These are phyloP conservation scores for Serendipita indica DNA, from an alignment of 768 basidiomycete genomes.

Conservation along the genomic window DNA sequence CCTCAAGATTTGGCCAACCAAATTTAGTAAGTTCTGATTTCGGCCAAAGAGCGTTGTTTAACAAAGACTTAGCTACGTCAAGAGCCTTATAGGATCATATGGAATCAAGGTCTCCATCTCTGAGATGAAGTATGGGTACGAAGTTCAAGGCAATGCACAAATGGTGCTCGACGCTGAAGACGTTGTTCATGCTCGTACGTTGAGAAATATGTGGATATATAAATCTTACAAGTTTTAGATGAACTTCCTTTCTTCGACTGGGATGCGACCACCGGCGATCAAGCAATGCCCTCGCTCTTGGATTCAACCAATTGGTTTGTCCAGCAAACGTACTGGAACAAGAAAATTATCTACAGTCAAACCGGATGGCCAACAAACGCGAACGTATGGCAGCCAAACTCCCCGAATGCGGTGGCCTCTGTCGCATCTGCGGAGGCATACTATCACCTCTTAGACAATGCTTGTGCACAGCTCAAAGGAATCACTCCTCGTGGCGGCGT, in stretches of 20 bases:
- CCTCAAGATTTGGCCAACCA: slow-evolving; percentile 3
- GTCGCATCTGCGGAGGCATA: slow-evolving; percentile 14
- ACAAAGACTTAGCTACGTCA: slow-evolving; percentile 8
- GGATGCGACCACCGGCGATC: slow-evolving; percentile 10
- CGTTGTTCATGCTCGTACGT: slow-evolving; percentile 13
- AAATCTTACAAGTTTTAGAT: background rate
- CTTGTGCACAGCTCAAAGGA: slow-evolving; percentile 13
- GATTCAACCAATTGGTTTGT: slow-evolving; percentile 3
- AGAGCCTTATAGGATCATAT: slow-evolving; percentile 9
- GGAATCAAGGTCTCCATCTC: slow-evolving; percentile 16
- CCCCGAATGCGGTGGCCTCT: slow-evolving; percentile 14
- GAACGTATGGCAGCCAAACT: slow-evolving; percentile 16
- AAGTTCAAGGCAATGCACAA: slow-evolving; percentile 9
- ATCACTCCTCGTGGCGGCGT: slow-evolving; percentile 7
- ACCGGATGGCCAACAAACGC: slow-evolving; percentile 17
- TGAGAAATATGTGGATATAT: background rate
- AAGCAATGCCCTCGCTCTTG: slow-evolving; percentile 7
- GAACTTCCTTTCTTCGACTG: slow-evolving; percentile 13
- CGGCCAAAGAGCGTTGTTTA: background rate
- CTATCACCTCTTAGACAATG: slow-evolving; percentile 14
- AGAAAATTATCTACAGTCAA: slow-evolving; percentile 1
- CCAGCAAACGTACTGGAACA: background rate
- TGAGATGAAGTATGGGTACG: slow-evolving; percentile 15
- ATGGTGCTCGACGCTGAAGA: slow-evolving; percentile 15
- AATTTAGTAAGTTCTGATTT: background rate